Conservation (phyloP, 1,284 basidiomycete species). For the Agaricales sp. region DNA sequence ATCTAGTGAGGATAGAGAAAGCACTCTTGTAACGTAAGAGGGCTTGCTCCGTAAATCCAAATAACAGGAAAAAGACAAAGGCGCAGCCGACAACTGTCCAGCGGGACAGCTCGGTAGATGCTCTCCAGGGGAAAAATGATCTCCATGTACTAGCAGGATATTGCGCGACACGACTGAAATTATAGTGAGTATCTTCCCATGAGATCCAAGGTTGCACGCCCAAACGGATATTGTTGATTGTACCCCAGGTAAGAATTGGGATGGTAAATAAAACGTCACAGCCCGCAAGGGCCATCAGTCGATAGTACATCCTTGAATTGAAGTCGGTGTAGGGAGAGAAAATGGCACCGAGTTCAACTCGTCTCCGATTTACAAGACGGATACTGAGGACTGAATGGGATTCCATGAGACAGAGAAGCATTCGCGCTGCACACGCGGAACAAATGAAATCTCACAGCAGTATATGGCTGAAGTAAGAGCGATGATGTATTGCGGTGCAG, state of each 20-base stretch:
- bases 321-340: conserved; percentile 26
- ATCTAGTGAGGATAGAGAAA: conserved; percentile 33
- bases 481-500: conserved; percentile 27
- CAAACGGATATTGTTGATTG: conserved; percentile 23
- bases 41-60: conserved; percentile 62
- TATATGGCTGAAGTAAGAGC: conserved; percentile 29
- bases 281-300: conserved; percentile 47
- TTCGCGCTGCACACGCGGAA: not conserved
- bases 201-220: conserved; percentile 33
- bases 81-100: conserved; percentile 34
- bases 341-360: conserved; percentile 26
- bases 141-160: conserved; percentile 30
- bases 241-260: conserved; percentile 32
- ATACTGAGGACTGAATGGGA: conserved; percentile 26
- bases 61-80: conserved; percentile 52
- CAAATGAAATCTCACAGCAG: conserved; percentile 18
- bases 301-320: conserved; percentile 37
- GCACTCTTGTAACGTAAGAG: conserved; percentile 41
- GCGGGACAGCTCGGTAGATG: conserved; percentile 25
- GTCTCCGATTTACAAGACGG: conserved; percentile 24
- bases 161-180: conserved; percentile 30
- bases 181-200: conserved; percentile 46
- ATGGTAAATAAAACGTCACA: conserved; percentile 36
- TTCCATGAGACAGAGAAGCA: conserved; percentile 2
- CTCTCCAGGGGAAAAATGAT: not conserved